Base-by-base conservation (phyloP, 23 red algal genomes). In the Gracilaria domingensis region DNA sequence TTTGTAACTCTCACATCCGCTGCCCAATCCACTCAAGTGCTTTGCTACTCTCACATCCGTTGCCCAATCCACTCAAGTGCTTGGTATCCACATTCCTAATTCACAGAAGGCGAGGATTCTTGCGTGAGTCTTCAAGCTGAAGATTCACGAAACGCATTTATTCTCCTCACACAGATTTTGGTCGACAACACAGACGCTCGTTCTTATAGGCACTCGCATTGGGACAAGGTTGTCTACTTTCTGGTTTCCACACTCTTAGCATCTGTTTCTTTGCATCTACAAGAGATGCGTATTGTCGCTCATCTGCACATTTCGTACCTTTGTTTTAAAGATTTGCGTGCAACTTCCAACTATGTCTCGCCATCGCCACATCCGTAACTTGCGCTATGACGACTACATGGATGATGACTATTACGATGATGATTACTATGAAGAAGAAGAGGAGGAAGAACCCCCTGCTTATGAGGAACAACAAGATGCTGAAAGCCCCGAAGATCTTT, bases 341-440 rank as follows among this genome's bases (percentile, higher is more conserved):
- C 38, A 69, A 37, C 11, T 3, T 69, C 11, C 39, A 45, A 50
- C 3, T 11, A 94, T 94, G 92, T 94, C 92, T 9, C 92, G 92
- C 36, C 92, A 93, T 80, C 80, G 92, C 28, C 83, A 94, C 81
- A 87, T 94, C 66, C 82, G 82, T 62, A 82, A 88, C 21, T 81
- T 86, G 33, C 51, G 81, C 24, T 60, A 67, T 40, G 83, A 87
- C 0, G 92, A 94, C 74, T 83, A 92, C 37, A 56, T 79, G 48
- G 81, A 87, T 38, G 81, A 93, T 36, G 92, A 88, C 83, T 70
- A 88, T 75, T 87, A 94, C 75, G 69, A 80, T 55, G 92, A 87
- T 0, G 54, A 55, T 6, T 71, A 92, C 44, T 26, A 71, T 56
- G 89, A 92, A 76, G 78, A 83, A 71, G 89, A 92, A 67, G 34